A percentile compares a stretch with the other conserved stretches of the same genome.
Evolutionary conservation across 1,139 yeast species (phyloP).

Genomic region (Yamadazyma blattariae): DNA sequence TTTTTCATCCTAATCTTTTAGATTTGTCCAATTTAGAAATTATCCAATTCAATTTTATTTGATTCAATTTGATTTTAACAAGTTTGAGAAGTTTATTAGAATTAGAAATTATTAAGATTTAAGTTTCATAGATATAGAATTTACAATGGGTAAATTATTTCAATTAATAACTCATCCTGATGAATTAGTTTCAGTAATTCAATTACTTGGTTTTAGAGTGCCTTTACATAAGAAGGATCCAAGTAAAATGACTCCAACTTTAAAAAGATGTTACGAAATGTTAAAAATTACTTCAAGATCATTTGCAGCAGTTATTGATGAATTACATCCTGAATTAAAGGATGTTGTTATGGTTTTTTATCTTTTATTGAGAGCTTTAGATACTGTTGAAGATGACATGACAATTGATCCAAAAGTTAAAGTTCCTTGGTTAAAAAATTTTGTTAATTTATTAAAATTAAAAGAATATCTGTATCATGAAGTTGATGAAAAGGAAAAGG

Average conservation of each 20-base stretch:
- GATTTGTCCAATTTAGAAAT: too few relatives aligned
- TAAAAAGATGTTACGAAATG: constrained; percentile 67
- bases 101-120: too few relatives aligned
- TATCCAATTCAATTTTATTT: too few relatives aligned
- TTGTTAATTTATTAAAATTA: constrained; percentile 58
- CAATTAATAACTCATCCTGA: constrained; percentile 68
- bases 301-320: constrained; percentile 88
- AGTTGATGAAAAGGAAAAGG: constrained; percentile 73
- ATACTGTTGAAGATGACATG: constrained; percentile 97
- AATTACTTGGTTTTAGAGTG: constrained; percentile 53
- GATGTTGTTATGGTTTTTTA: constrained; percentile 82
- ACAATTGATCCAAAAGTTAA: constrained; percentile 68
- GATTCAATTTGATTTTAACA: too few relatives aligned
- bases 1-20: too few relatives aligned
- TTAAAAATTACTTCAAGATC: constrained; percentile 78
- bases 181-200: constrained; percentile 68
- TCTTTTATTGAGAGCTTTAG: constrained; percentile 83
- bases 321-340: constrained; percentile 86
- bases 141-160: constrained; percentile 72
- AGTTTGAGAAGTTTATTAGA: too few relatives aligned
- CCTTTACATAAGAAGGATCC: constrained; percentile 37
- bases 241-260: constrained; percentile 39
- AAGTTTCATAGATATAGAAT: too few relatives aligned
- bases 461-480: constrained; percentile 82
- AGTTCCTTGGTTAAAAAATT: constrained; percentile 69